These are phyloP conservation scores for Corchorus capsularis DNA, from an alignment of 345 rosid genomes.

Conservation along the genomic window DNA sequence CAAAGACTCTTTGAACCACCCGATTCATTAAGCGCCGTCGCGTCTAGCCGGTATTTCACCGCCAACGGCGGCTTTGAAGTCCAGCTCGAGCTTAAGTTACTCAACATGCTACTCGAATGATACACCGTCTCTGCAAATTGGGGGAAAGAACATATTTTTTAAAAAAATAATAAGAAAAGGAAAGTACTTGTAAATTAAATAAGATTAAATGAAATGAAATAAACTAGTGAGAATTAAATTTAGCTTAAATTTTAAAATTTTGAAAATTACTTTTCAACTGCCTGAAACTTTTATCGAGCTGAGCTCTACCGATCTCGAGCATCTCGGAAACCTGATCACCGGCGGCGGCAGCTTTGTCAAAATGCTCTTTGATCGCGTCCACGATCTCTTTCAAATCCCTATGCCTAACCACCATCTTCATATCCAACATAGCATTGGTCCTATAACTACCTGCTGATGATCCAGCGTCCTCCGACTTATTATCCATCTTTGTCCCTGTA, in stretches of 20 bases:
- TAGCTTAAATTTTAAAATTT: background rate
- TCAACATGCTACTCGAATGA: conserved; percentile 87
- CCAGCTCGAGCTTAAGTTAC: conserved; percentile 93
- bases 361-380: conserved; percentile 77
- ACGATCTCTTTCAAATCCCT: conserved; percentile 91
- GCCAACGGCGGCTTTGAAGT: conserved; percentile 93
- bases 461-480: conserved; percentile 49
- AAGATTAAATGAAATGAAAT: background rate
- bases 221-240: background rate
- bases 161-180: background rate
- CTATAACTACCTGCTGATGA: conserved; percentile 55
- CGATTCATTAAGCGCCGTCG: conserved; percentile 54
- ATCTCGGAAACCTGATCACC: conserved; percentile 86
- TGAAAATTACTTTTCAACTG: conserved; percentile 72
- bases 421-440: conserved; percentile 53
- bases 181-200: background rate
- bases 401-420: conserved; percentile 90
- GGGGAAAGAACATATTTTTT: background rate
- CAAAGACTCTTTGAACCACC: conserved; percentile 78
- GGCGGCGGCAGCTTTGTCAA: conserved; percentile 76
- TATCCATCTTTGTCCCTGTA: conserved; percentile 28
- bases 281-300: conserved; percentile 89
- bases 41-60: conserved; percentile 79
- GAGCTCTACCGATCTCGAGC: conserved; percentile 86
- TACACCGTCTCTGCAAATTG: conserved; percentile 77